Conservation (phyloP, 176 grass and related monocot species). For the Alloteropsis semialata region DNA sequence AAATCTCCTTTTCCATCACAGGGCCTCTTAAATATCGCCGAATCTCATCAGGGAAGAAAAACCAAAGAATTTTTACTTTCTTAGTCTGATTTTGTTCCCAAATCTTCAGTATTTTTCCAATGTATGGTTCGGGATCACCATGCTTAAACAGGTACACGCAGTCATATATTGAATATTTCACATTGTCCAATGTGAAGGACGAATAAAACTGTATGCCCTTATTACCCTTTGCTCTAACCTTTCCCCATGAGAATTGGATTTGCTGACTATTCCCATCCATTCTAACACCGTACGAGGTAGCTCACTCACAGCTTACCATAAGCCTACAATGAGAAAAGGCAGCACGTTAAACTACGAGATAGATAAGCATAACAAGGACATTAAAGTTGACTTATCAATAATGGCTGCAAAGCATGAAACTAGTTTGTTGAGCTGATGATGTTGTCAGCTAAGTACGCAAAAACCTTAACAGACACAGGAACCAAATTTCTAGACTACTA, state of each 20-base stretch:
- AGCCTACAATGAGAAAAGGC: conserved; percentile 28
- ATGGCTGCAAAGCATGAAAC: neutral
- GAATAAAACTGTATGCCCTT: conserved; percentile 49
- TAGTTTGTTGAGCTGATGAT: neutral
- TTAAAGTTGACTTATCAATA: neutral
- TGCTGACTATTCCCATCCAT: conserved; percentile 32
- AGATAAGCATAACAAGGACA: conserved; percentile 6
- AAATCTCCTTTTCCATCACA: conserved; percentile 60
- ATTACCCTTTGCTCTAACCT: conserved; percentile 42
- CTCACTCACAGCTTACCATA: conserved; percentile 31
- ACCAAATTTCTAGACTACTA: neutral
- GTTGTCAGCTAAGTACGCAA: neutral
- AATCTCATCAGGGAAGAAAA: conserved; percentile 62
- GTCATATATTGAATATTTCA: conserved; percentile 67
- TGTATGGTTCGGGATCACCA: conserved; percentile 39
- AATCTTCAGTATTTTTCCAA: conserved; percentile 72
- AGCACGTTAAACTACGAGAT: conserved; percentile 6
- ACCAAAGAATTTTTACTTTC: conserved; percentile 82
- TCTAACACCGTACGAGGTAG: conserved; percentile 11
- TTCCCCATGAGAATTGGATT: conserved; percentile 63
- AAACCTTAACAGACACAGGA: neutral
- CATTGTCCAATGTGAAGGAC: conserved; percentile 61
- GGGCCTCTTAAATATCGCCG: conserved; percentile 37
- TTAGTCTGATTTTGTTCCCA: conserved; percentile 51
- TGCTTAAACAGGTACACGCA: conserved; percentile 56